phyloP scores from a whole-genome alignment of 169 alveolate genomes.

The Neospora caninum region DNA sequence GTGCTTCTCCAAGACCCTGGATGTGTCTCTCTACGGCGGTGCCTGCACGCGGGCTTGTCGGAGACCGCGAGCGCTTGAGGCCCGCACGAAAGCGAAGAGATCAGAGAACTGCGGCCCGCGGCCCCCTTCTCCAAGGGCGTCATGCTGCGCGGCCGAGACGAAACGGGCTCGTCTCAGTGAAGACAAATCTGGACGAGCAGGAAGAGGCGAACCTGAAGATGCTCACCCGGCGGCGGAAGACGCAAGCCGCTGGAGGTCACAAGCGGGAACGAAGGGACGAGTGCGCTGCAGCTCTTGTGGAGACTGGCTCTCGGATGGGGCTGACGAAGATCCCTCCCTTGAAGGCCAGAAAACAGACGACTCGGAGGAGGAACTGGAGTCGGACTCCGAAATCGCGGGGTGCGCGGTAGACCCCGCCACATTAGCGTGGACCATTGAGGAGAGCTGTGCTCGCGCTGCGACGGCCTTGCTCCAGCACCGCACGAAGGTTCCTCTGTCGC shows the following conservation, averaged over 20 bases:
- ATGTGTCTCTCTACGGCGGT: not conserved
- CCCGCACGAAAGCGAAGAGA: not conserved
- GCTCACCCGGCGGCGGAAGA: not conserved
- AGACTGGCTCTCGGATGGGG: not conserved
- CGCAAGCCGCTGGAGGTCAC: not conserved
- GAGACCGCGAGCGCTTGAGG: not conserved
- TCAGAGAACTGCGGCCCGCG: not conserved
- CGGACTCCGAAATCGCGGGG: not conserved
- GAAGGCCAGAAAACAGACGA: not conserved
- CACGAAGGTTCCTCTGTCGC: not conserved
- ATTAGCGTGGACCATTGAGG: not conserved
- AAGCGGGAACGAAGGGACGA: not conserved
- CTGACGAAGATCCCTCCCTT: not conserved
- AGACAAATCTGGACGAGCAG: not conserved
- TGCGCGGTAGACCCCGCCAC: not conserved
- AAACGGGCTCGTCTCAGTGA: not conserved
- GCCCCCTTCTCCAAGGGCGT: not conserved
- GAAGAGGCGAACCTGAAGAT: not conserved
- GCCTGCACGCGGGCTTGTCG: not conserved
- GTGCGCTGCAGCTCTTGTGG: not conserved
- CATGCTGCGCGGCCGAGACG: not conserved
- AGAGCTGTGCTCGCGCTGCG: conserved; percentile 26
- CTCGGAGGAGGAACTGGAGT: not conserved
- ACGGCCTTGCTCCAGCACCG: not conserved
- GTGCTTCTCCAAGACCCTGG: not conserved